A percentile compares a stretch with the other conserved stretches of the same genome.
Evolutionary conservation across 2,329 filamentous ascomycete genomes (phyloP).

Genomic region (Aspergillus fumigatus): DNA sequence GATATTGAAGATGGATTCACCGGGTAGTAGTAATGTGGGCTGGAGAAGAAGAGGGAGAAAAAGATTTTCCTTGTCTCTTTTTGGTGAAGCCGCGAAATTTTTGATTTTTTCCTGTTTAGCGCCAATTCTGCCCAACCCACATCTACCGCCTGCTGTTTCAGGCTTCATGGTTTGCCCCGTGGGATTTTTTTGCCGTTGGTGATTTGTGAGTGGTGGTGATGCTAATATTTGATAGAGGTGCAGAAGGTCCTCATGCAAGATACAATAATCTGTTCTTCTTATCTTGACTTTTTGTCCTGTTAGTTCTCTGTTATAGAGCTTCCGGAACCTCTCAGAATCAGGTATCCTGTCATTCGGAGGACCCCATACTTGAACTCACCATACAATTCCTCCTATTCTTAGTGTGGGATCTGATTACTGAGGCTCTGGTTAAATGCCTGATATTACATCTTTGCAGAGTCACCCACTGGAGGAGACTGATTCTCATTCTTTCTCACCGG

Average conservation of each 20-base stretch:
- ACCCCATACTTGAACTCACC: neutral
- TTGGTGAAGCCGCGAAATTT: constrained; percentile 21
- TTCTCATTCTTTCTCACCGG: constrained; percentile 2
- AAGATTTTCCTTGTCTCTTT: constrained; percentile 14
- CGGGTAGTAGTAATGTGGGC: constrained; percentile 8
- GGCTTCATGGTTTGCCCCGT: constrained; percentile 7
- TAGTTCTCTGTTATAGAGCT: neutral
- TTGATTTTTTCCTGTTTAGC: constrained; percentile 19
- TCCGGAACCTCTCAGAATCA: no score
- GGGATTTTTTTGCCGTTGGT: constrained; percentile 9
- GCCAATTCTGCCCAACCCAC: constrained; percentile 19
- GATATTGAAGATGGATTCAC: constrained; percentile 11
- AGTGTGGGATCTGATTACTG: neutral
- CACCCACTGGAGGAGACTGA: constrained; percentile 13
- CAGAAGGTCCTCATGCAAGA: neutral
- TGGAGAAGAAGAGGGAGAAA: constrained; percentile 18
- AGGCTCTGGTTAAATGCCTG: constrained; percentile 24
- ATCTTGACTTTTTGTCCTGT: neutral
- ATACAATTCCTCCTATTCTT: neutral
- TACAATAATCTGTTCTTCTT: neutral
- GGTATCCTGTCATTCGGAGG: neutral
- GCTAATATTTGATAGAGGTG: neutral
- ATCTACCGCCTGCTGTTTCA: constrained; percentile 15
- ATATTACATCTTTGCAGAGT: constrained; percentile 27
- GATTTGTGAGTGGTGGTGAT: neutral